Conservation (phyloP, 257 asterid genomes). For the Leptodermis oblonga region DNA sequence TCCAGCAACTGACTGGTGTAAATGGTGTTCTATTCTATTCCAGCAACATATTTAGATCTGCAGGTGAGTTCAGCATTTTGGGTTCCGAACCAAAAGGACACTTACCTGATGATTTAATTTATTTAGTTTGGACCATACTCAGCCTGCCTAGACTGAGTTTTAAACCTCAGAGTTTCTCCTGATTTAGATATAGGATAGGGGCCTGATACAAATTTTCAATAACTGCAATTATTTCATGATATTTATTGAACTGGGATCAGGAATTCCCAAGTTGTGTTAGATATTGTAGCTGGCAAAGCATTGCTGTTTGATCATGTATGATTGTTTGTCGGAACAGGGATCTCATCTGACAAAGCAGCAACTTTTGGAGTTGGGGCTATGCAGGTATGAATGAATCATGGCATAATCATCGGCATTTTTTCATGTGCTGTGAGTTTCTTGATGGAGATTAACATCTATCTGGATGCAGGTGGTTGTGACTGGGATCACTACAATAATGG, state of each 20-base stretch:
- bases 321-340: constrained; percentile 35
- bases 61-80: constrained; percentile 43
- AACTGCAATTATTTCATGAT: neutral
- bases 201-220: too few relatives aligned
- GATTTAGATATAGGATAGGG: neutral
- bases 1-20: constrained; percentile 84
- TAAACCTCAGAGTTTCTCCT: neutral
- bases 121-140: neutral
- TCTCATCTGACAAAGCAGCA: constrained; percentile 69
- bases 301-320: neutral
- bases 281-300: neutral
- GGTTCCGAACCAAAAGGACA: neutral
- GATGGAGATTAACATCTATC: constrained; percentile 1
- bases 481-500: constrained; percentile 55
- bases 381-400: constrained; percentile 44
- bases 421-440: neutral
- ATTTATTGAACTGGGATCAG: neutral
- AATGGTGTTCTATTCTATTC: constrained; percentile 86
- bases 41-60: constrained; percentile 72
- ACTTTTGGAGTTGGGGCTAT: constrained; percentile 82
- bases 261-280: neutral
- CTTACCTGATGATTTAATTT: neutral
- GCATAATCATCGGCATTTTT: neutral
- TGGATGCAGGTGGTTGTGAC: constrained; percentile 58
- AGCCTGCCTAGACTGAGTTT: neutral